phyloP scores from a whole-genome alignment of 352 stramenopile species.

The Globisporangium viniferum region DNA sequence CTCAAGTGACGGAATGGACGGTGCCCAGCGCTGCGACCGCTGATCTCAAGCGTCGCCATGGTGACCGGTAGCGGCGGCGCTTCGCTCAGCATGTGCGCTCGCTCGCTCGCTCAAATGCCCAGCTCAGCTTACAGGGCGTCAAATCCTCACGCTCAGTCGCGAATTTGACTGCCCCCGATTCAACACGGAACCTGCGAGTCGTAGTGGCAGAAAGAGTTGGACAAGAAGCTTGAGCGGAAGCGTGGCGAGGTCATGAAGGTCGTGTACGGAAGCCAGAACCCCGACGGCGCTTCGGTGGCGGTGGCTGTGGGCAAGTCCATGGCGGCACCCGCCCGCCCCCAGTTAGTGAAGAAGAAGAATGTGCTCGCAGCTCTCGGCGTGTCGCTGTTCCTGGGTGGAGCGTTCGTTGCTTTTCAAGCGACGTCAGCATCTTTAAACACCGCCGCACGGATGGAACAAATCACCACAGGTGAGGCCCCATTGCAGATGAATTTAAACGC shows the following conservation, averaged over 20 bases:
- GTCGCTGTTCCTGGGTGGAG: neutral
- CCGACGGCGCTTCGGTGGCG: neutral
- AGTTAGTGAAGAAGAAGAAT: neutral
- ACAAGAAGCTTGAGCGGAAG: too few species aligned
- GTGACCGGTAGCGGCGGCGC: neutral
- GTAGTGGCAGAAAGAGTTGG: neutral
- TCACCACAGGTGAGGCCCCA: neutral
- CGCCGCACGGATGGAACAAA: too few species aligned
- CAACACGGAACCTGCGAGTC: neutral
- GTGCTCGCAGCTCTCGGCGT: neutral
- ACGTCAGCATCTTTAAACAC: neutral
- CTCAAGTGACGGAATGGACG: neutral
- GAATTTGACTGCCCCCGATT: neutral
- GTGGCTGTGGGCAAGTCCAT: neutral
- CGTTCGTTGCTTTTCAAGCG: neutral
- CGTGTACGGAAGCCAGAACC: conserved; percentile 1
- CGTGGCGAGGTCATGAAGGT: neutral
- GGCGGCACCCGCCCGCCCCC: neutral
- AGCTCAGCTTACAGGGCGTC: neutral
- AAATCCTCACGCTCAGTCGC: neutral
- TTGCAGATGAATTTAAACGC: neutral
- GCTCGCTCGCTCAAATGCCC: neutral
- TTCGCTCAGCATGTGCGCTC: neutral
- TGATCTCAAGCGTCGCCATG: neutral
- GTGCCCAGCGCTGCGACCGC: neutral